Base-by-base conservation (phyloP, 306 rosid species). In the Arachis hypogaea region DNA sequence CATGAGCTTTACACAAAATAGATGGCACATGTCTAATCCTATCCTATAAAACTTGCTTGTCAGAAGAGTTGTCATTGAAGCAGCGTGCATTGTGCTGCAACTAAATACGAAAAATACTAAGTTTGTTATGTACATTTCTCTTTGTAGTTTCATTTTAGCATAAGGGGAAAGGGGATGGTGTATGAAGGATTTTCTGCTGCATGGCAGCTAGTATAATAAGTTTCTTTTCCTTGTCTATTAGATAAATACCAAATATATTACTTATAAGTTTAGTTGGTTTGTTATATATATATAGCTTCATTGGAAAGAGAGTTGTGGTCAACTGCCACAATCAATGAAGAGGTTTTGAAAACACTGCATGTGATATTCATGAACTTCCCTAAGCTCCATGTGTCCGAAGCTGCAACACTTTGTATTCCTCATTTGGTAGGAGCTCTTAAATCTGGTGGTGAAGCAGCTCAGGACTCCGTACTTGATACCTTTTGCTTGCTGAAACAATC, bases 241-340 rank as follows among this genome's bases (percentile, higher is more conserved):
- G 59, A 51, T 41, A 44, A 77, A 67, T 77, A 30, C 44, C 56
- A 49, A 47, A 40, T 69, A 7, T 45, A 60, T 72, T 60, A 62
- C 40, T 42, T 49, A 66, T 41, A 12, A 16, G 66, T 78, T 56
- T 58, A 12, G 11, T 66, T 78, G 71, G 63, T 74, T 70, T 76
- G 74, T 78, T 76, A 54, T 86, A 90, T 95, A 94, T 76, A 54
- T 86, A 90, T 95, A 94, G 98, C 97, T 74, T 91, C 97, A 52
- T 85, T 94, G 55, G 98, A 94, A 76, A 88, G 96, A 77, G 98
- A 94, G 77, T 79, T 94, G 78, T 94, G 97, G 97, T 85, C 97
- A 55, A 71, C 92, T 12, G 95, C 94, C 82, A 91, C 95, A 68
- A 88, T 94, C 79, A 94, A 89, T 72, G 98, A 91, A 74, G 96